Percentiles rank a stretch among this genome's conserved stretches.
Conservation (phyloP, 2,329 filamentous ascomycete species). For the Hymenotorrendiella dingleyae region DNA sequence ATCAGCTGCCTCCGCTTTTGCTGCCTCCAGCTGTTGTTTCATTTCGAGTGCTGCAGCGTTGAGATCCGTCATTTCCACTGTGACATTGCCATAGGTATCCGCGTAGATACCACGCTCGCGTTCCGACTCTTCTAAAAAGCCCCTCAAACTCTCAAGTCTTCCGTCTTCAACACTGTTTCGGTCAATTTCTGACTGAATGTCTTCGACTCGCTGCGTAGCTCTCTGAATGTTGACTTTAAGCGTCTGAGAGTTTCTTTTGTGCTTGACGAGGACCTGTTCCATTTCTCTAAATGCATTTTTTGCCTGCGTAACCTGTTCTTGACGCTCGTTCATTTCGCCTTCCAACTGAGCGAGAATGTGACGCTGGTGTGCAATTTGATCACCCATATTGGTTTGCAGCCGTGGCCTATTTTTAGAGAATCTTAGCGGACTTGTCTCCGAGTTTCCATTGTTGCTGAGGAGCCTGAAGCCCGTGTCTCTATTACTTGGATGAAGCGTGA, state of each 20-base stretch:
- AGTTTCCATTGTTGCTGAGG: constrained; percentile 34
- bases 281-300: constrained; percentile 42
- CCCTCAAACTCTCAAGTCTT: constrained; percentile 52
- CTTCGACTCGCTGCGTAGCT: constrained; percentile 52
- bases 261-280: constrained; percentile 42
- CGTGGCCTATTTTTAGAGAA: constrained; percentile 41
- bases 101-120: constrained; percentile 43
- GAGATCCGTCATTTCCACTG: constrained; percentile 42
- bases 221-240: constrained; percentile 52
- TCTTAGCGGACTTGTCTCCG: constrained; percentile 44
- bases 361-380: constrained; percentile 52
- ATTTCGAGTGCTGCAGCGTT: constrained; percentile 32
- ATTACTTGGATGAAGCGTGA: constrained; percentile 59
- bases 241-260: constrained; percentile 40
- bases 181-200: constrained; percentile 55
- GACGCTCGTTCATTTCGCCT: constrained; percentile 46
- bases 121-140: constrained; percentile 48
- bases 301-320: constrained; percentile 28
- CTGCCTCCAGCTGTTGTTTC: constrained; percentile 35
- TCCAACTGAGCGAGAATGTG: constrained; percentile 49
- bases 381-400: constrained; percentile 74
- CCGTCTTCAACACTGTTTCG: constrained; percentile 63
- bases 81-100: constrained; percentile 48
- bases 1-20: constrained; percentile 33
- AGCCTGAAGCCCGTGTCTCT: constrained; percentile 56